Conservation (phyloP, 2,329 filamentous ascomycete species). For the Sphaceloma murrayae region DNA sequence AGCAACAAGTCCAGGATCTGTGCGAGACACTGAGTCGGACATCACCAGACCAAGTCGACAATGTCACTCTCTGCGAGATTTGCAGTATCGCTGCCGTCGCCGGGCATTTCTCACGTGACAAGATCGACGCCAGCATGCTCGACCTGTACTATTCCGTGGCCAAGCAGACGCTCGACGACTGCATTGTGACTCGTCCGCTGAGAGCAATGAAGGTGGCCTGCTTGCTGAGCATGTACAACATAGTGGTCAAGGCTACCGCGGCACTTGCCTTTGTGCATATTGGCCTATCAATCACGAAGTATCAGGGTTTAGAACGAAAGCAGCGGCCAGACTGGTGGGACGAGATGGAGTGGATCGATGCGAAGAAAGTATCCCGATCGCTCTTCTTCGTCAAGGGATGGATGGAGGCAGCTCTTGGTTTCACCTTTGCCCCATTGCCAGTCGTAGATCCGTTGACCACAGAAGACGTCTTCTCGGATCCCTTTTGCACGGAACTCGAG, state of each 20-base stretch:
- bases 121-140: neutral
- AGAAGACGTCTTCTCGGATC: neutral
- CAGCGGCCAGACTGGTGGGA: neutral
- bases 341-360: neutral
- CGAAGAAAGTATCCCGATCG: neutral
- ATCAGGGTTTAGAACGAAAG: neutral
- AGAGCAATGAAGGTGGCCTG: neutral
- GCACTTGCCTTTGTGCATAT: constrained; percentile 1
- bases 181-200: neutral
- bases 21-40: neutral
- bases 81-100: neutral
- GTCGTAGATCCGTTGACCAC: neutral
- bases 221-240: constrained; percentile 1
- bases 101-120: neutral
- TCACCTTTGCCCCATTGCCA: neutral
- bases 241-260: constrained; percentile 1
- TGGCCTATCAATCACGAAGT: neutral
- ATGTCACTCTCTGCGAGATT: neutral
- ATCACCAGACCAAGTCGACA: neutral
- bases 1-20: neutral
- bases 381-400: neutral
- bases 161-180: neutral
- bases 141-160: constrained; percentile 1
- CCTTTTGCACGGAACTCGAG: neutral
- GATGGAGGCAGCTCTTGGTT: constrained; percentile 3